A percentile compares a stretch with the other conserved stretches of the same genome.
These are phyloP conservation scores for Bimuria novae-zelandiae DNA, from an alignment of 2,329 filamentous ascomycete species.

Conservation along the genomic window DNA sequence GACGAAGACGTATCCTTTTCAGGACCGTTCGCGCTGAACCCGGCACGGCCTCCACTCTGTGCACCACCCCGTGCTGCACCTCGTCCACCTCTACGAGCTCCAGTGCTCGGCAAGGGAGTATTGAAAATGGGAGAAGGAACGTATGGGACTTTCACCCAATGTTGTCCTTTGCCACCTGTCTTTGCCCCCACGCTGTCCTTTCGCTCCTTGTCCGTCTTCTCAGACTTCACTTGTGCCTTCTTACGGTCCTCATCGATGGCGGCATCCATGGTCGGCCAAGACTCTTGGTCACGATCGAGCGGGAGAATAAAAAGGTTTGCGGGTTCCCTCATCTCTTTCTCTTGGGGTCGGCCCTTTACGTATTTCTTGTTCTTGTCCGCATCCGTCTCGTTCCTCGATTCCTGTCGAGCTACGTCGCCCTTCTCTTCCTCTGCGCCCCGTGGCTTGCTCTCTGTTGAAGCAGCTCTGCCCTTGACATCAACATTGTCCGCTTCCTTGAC, in stretches of 20 bases:
- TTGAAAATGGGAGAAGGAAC: slow-evolving; percentile 85
- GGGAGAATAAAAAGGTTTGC: slow-evolving; percentile 56
- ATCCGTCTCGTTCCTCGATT: slow-evolving; percentile 31
- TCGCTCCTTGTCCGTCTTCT: slow-evolving; percentile 69
- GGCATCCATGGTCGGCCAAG: slow-evolving; percentile 89
- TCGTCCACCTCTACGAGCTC: slow-evolving; percentile 46
- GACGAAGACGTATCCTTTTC: slow-evolving; percentile 43
- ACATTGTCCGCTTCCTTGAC: slow-evolving; percentile 16
- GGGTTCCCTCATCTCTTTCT: slow-evolving; percentile 33
- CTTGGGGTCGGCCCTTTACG: slow-evolving; percentile 29
- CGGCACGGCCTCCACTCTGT: slow-evolving; percentile 58
- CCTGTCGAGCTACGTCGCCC: slow-evolving; percentile 28
- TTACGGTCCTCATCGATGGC: slow-evolving; percentile 77
- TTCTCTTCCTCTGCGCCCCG: slow-evolving; percentile 38
- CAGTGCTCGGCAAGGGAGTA: slow-evolving; percentile 70
- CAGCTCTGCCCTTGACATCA: slow-evolving; percentile 25
- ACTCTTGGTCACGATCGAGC: slow-evolving; percentile 73
- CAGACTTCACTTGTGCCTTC: slow-evolving; percentile 69
- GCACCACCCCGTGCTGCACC: slow-evolving; percentile 60
- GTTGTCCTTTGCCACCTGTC: slow-evolving; percentile 70
- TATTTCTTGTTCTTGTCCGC: slow-evolving; percentile 31
- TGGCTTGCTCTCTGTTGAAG: slow-evolving; percentile 21
- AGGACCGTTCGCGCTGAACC: slow-evolving; percentile 46
- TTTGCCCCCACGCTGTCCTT: slow-evolving; percentile 52
- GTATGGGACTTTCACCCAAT: slow-evolving; percentile 84